A percentile compares a stretch with the other conserved stretches of the same genome.
Conservation (phyloP, 1,139 yeast genomes). For the Geotrichum phurueaensis region DNA sequence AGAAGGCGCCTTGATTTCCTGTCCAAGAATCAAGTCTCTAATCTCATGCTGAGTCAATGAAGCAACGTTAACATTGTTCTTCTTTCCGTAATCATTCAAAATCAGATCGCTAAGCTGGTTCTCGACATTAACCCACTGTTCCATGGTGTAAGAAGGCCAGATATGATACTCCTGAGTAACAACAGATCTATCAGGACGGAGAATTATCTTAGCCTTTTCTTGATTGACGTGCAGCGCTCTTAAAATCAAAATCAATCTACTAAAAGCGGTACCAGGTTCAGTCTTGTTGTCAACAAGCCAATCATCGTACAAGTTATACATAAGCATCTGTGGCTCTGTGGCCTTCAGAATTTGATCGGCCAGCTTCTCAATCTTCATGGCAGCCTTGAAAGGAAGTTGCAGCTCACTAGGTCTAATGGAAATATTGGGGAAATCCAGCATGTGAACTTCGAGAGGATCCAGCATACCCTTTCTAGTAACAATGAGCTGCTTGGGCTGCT, state of each 20-base stretch:
- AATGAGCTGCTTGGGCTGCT: conserved; percentile 89
- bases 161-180: conserved; percentile 72
- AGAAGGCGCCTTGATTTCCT: conserved; percentile 87
- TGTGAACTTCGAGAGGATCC: conserved; percentile 94
- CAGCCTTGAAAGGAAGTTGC: conserved; percentile 82
- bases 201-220: conserved; percentile 68
- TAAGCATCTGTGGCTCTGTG: conserved; percentile 86
- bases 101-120: conserved; percentile 82
- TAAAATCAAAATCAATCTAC: conserved; percentile 71
- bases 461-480: conserved; percentile 85
- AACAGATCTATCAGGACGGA: conserved; percentile 68
- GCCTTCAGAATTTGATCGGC: conserved; percentile 78
- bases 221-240: conserved; percentile 74
- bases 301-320: conserved; percentile 88
- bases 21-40: conserved; percentile 89
- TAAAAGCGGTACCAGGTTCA: conserved; percentile 88
- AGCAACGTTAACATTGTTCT: conserved; percentile 77
- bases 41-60: conserved; percentile 90
- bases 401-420: conserved; percentile 86
- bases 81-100: conserved; percentile 75
- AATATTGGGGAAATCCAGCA: conserved; percentile 93
- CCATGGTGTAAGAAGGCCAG: conserved; percentile 87
- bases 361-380: conserved; percentile 74
- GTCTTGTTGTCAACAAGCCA: conserved; percentile 58
- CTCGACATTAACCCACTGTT: conserved; percentile 91